Evolutionary conservation across 2,329 filamentous ascomycete species (phyloP).

Genomic region (Pestalotiopsis sp.): DNA sequence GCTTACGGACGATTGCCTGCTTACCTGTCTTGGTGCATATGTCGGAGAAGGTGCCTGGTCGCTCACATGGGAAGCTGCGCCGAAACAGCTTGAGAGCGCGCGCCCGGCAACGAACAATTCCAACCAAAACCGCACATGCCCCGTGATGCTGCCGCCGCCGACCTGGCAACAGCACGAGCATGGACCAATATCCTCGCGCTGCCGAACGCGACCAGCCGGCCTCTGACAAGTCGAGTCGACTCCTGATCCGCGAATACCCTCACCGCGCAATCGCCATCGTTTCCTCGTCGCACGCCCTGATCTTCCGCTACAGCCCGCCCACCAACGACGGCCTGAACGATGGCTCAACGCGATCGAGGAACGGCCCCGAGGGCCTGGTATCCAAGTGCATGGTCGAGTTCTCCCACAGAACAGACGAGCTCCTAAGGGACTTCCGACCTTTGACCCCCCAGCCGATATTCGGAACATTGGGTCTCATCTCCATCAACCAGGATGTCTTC

Average conservation of each 20-base stretch:
- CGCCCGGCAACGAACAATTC: too few relatives aligned
- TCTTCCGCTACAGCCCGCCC: constrained; percentile 77
- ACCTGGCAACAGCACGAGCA: constrained; percentile 6
- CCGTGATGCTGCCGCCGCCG: constrained; percentile 8
- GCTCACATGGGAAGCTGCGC: not conserved
- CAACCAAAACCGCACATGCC: not conserved
- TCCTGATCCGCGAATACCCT: constrained; percentile 84
- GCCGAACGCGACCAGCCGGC: constrained; percentile 15
- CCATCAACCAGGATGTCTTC: constrained; percentile 83
- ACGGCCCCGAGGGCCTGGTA: constrained; percentile 44
- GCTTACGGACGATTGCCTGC: not conserved
- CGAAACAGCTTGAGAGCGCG: constrained; percentile 9
- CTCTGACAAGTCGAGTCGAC: constrained; percentile 68
- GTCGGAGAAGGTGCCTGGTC: not conserved
- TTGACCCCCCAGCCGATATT: constrained; percentile 75
- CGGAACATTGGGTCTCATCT: constrained; percentile 87
- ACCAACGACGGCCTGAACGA: constrained; percentile 62
- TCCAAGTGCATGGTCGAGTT: constrained; percentile 89
- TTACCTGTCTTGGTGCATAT: not conserved
- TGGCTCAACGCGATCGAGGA: constrained; percentile 53
- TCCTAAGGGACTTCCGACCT: constrained; percentile 76
- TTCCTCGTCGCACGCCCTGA: constrained; percentile 76
- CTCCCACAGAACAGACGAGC: constrained; percentile 60
- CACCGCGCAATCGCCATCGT: constrained; percentile 86
- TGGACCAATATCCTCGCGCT: constrained; percentile 19